Evolutionary conservation across 2,329 filamentous ascomycete species (phyloP).

Genomic region (Cytospora leucostoma): DNA sequence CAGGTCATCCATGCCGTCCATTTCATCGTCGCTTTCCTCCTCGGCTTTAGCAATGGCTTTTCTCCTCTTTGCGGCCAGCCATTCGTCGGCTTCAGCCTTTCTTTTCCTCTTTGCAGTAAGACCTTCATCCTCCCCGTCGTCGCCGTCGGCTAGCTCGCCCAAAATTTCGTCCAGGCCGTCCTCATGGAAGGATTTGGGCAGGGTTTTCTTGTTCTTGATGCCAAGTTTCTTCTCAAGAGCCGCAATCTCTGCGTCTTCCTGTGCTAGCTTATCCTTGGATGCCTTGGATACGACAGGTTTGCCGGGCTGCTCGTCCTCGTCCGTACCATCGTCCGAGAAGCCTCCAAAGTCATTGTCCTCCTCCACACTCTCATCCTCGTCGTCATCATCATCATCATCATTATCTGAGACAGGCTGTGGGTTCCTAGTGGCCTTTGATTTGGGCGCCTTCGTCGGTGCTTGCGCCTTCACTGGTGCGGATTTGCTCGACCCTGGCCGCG

Average conservation of each 20-base stretch:
- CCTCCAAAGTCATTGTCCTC: conserved; percentile 29
- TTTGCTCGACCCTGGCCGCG: conserved; percentile 2
- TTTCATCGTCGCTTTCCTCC: conserved; percentile 33
- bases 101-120: conserved; percentile 62
- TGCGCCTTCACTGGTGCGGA: background rate
- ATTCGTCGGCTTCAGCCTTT: conserved; percentile 59
- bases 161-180: conserved; percentile 82
- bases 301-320: conserved; percentile 32
- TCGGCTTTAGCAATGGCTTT: conserved; percentile 41
- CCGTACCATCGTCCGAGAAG: conserved; percentile 27
- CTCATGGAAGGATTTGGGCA: conserved; percentile 73
- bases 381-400: conserved; percentile 32
- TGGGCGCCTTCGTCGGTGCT: background rate
- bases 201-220: conserved; percentile 72
- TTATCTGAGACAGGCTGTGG: conserved; percentile 32
- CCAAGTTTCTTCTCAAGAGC: conserved; percentile 86
- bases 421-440: conserved; percentile 9
- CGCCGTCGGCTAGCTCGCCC: conserved; percentile 62
- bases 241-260: conserved; percentile 88
- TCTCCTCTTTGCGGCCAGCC: conserved; percentile 59
- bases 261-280: conserved; percentile 65
- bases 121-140: conserved; percentile 48
- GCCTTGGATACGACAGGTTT: conserved; percentile 35
- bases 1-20: conserved; percentile 33
- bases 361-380: conserved; percentile 31